Percentiles rank a stretch among this genome's conserved stretches.
Conservation (phyloP, 352 stramenopile genomes). For the Pythium dissotocum region DNA sequence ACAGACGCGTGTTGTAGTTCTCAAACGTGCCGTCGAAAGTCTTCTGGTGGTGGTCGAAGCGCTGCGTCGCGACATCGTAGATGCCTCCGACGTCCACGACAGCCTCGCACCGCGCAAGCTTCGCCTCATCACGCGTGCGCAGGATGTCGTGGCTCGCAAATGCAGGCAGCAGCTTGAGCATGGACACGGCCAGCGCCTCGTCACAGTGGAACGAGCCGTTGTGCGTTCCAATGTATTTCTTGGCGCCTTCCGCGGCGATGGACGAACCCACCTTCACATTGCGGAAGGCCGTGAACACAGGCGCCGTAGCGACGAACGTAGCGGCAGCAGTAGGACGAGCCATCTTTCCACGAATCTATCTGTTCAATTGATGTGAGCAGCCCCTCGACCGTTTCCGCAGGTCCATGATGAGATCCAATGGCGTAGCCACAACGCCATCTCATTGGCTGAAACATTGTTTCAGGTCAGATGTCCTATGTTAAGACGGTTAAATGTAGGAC, state of each 20-base stretch:
- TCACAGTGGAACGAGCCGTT: slow-evolving; percentile 98
- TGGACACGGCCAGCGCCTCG: slow-evolving; percentile 96
- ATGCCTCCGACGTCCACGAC: slow-evolving; percentile 97
- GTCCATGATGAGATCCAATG: slow-evolving; percentile 6
- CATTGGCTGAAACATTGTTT: neutral
- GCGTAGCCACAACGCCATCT: neutral
- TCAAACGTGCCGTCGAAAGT: slow-evolving; percentile 88
- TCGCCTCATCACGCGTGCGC: slow-evolving; percentile 88
- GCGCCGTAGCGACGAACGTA: slow-evolving; percentile 60
- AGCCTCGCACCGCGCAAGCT: slow-evolving; percentile 93
- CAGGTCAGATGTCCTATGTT: neutral
- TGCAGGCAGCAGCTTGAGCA: slow-evolving; percentile 94
- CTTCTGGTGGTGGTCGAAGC: slow-evolving; percentile 99
- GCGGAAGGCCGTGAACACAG: slow-evolving; percentile 65
- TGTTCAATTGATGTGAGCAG: neutral
- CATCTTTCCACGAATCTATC: slow-evolving; percentile 32
- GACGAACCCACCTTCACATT: slow-evolving; percentile 51
- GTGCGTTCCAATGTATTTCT: slow-evolving; percentile 95
- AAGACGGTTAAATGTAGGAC: slow-evolving; percentile 11
- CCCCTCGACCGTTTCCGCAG: neutral
- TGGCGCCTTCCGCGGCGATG: slow-evolving; percentile 31
- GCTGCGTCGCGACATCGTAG: slow-evolving; percentile 88
- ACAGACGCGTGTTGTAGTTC: slow-evolving; percentile 86
- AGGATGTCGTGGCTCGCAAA: slow-evolving; percentile 84
- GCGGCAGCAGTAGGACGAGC: slow-evolving; percentile 64